Evolutionary conservation across 2,329 filamentous ascomycete genomes (phyloP).

Genomic region (Fusarium musae): DNA sequence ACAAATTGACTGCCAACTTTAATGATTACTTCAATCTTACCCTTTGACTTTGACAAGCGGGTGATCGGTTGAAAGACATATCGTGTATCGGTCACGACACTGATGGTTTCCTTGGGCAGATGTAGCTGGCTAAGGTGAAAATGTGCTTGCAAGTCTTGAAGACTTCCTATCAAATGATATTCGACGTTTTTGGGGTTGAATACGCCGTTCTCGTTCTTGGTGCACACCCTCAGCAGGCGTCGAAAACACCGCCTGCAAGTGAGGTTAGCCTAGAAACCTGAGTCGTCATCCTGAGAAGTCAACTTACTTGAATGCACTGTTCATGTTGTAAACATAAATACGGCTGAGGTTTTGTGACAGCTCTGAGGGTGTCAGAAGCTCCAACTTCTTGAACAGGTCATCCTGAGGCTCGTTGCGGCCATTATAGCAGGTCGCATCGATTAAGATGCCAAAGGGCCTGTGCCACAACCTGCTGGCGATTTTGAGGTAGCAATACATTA

Average conservation of each 20-base stretch:
- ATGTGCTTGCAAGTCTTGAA: constrained; percentile 72
- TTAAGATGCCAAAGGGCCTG: constrained; percentile 72
- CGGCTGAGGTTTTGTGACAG: constrained; percentile 67
- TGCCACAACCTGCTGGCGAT: constrained; percentile 78
- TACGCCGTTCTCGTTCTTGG: constrained; percentile 68
- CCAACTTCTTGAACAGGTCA: constrained; percentile 71
- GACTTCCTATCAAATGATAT: constrained; percentile 72
- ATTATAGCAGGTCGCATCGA: constrained; percentile 77
- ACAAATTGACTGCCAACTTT: constrained; percentile 77
- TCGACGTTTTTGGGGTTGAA: constrained; percentile 74
- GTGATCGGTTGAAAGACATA: constrained; percentile 74
- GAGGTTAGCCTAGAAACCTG: constrained; percentile 3
- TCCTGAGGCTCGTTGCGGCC: constrained; percentile 75
- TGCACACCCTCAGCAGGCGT: constrained; percentile 69
- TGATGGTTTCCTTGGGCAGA: constrained; percentile 76
- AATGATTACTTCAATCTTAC: constrained; percentile 75
- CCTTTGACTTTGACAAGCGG: constrained; percentile 73
- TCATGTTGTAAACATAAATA: constrained; percentile 79
- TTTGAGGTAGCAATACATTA: constrained; percentile 76
- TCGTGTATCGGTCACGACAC: constrained; percentile 72
- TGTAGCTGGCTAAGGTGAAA: constrained; percentile 75
- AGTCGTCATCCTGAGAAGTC: too few relatives aligned
- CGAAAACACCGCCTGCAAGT: constrained; percentile 68
- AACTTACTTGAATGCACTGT: constrained; percentile 70
- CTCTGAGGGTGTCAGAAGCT: constrained; percentile 71